Base-by-base conservation (phyloP, 805 yeast genomes). In the Ogataea populi-albae region DNA sequence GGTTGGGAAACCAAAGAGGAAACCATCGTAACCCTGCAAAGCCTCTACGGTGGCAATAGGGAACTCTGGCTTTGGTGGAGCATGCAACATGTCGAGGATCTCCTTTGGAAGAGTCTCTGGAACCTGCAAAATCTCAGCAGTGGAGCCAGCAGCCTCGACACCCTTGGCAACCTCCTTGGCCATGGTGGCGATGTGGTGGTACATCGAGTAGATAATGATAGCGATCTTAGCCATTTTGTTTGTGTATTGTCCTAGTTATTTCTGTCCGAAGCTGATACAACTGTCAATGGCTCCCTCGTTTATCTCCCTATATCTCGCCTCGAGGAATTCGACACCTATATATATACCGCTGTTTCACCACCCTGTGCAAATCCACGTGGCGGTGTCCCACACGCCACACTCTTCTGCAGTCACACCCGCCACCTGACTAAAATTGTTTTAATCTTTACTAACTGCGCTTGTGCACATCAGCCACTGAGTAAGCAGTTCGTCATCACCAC, bases 1-100 rank as follows among this genome's bases (percentile, higher is more conserved):
- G 38, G 96, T 83, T 55, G 95, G 94, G 49, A 84, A 62, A 59
- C 96, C 96, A 50, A 87, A 85, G 47, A 88, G 48, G 69, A 85
- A 77, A 33, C 88, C 95, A 56, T 88, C 95, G 68, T 81, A 83
- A 45, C 70, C 64, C 5, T 62, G 58, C 49, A 87, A 68, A 17
- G 77, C 72, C 12, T 76, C 83, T 10, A 60, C 51, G 15, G 84
- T 69, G 34, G 86, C 87, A 54, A 77, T 65, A 51, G 93, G 89
- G 51, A 66, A 71, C 43, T 72, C 65, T 45, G 83, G 79, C 58
- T 77, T 79, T 35, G 74, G 68, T 32, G 86, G 79, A 34, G 89
- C 87, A 48, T 76, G 73, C 68, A 86, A 63, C 42, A 55, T 39
- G 12, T 55, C 52, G 42, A 86, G 65, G 15, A 79, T 68, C 11